Evolutionary conservation across 306 rosid species (phyloP), one percentile per base, ranked within the genome.

Genomic region (Vicia villosa): DNA sequence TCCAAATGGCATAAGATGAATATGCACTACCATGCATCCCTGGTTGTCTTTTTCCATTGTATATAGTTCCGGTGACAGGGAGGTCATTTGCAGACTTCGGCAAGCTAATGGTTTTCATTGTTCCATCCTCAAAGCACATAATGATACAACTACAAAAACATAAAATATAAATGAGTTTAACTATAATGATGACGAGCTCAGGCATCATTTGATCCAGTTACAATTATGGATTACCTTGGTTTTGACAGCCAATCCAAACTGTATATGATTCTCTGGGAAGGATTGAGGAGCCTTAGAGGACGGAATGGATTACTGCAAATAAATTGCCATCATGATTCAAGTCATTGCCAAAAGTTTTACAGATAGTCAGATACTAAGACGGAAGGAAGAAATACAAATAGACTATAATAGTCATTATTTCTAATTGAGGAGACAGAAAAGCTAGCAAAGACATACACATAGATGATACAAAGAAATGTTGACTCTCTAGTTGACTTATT

Each of bases 71-170:
- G 24, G 80, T 88, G 69, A 82, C 86, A 12, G 95, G 96, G 54
- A 81, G 70, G 66, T 94, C 97, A 77, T 64, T 80, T 43, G 96
- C 96, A 77, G 89, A 88, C 86, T 85, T 86, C 16, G 41, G 46
- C 86, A 94, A 72, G 89, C 97, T 86, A 79, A 91, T 66, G 68
- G 81, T 84, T 79, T 83, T 88, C 84, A 94, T 80, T 65, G 97
- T 80, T 75, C 97, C 99, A 72, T 94, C 99, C 79, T 94, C 97
- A 72, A 84, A 91, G 69, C 96, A 80, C 84, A 94, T 76, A 73
- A 94, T 66, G 58, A 91, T 75, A 80, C 96, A 91, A 75, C 99
- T 94, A 69, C 46, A 83, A 66, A 70, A 81, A 69, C 30, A 82
- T 21, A 52, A 67, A 69, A 55, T 79, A 62, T 21, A 73, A 24